Conservation (phyloP, 2,329 filamentous ascomycete genomes). For the Metarhizium guizhouense region DNA sequence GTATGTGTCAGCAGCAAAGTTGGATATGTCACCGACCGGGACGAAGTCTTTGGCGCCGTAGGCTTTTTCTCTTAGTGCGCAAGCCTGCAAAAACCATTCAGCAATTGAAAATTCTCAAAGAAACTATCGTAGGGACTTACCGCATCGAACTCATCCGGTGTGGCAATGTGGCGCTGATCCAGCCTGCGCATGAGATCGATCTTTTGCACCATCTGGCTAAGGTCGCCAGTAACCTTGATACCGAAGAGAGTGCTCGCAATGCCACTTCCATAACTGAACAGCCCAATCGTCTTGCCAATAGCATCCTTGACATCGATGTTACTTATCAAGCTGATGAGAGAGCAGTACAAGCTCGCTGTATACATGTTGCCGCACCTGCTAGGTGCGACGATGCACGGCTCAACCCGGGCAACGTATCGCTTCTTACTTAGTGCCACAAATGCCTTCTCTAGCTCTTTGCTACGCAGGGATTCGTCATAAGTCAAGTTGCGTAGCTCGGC, state of each 20-base stretch:
- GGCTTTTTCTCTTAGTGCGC: background rate
- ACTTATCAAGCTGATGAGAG: background rate
- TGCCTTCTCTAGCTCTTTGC: background rate
- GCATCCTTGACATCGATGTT: background rate
- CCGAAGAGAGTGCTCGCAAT: no score
- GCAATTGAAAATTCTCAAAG: background rate
- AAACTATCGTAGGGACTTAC: background rate
- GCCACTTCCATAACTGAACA: no score
- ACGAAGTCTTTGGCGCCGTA: background rate
- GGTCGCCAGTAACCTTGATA: no score
- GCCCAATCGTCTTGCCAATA: no score
- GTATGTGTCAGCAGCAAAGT: background rate
- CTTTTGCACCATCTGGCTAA: background rate
- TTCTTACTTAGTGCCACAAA: background rate
- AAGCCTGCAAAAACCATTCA: background rate
- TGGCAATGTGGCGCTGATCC: background rate
- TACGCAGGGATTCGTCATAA: background rate
- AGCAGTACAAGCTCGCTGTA: background rate
- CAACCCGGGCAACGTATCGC: background rate
- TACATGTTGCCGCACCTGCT: background rate
- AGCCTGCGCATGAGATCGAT: background rate
- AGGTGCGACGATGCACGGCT: background rate
- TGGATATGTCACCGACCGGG: background rate
- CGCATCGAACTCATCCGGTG: background rate
- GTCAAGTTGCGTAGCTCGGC: no score